Base-by-base conservation (phyloP, 2,329 filamentous ascomycete genomes). In the Colletotrichum navitas region DNA sequence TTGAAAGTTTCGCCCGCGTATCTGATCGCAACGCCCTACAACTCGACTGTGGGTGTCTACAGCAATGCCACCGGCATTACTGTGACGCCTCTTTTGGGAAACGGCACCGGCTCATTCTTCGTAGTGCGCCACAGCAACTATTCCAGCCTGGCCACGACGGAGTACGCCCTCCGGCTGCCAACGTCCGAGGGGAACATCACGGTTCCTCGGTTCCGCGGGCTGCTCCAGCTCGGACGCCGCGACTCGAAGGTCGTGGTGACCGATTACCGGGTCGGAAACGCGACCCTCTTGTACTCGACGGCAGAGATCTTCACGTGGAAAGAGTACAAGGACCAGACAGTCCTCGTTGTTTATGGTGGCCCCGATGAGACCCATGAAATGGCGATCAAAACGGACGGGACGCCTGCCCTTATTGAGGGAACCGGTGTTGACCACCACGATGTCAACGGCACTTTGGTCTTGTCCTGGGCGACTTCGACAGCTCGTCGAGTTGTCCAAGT, bases 261-360 rank as follows among this genome's bases (percentile, higher is more conserved):
- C 0, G 90, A 93, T 74, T 93, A 93, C 71, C 83, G 87, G 16
- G 80, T 93, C 58, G 90, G 89, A 0, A 85, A 86, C n/a, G 80
- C 83, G 6, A 87, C 83, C 1, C 76, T 94, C 21, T 78, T 92
- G 0, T 94, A 93, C 79, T 92, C 89, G 0, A 91, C 91, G 2
- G 90, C 90, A 0, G 91, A 94, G 76, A 87, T 93, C 32, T 89
- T 91, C 73, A 92, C 90, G 0, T 92, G 90, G 88, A 91, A 93
- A 78, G 85, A 87, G 63, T 90, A 91, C 71, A 84, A 83, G 0
- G 81, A 86, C 49, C 87, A 86, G 78, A 90, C 88, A 18, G 86
- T 90, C 1, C 79, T 93, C 2, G 79, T 93, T 1, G 80, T 93
- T 3, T 93, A 93, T 74, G 89, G 89, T 3, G 90, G 88, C 0